Evolutionary conservation across 768 basidiomycete species (phyloP).

Genomic region (Serendipita indica): DNA sequence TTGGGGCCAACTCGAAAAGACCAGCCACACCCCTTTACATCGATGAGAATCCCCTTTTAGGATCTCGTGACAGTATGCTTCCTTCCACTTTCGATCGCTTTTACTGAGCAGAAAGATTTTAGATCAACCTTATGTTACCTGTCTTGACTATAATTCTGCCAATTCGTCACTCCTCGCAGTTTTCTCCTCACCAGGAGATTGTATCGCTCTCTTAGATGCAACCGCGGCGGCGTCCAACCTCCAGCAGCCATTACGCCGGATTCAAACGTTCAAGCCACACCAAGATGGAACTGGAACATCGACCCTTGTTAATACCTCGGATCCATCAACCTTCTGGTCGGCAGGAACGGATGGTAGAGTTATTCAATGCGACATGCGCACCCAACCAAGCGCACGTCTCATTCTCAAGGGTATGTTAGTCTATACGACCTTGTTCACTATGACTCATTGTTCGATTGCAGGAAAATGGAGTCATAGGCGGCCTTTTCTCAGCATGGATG

Average conservation of each 20-base stretch:
- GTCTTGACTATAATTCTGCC: too few species aligned
- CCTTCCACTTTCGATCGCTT: too few species aligned
- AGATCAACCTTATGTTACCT: too few species aligned
- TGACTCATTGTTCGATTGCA: neutral
- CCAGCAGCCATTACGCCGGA: neutral
- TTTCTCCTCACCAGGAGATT: neutral
- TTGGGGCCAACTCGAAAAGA: too few species aligned
- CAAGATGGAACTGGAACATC: neutral
- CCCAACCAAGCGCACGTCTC: neutral
- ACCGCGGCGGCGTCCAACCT: neutral
- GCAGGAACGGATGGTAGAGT: neutral
- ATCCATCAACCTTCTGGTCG: neutral
- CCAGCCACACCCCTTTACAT: too few species aligned
- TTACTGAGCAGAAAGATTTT: too few species aligned
- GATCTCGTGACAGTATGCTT: too few species aligned
- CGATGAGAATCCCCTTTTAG: too few species aligned
- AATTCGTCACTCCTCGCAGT: too few species aligned
- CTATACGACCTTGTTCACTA: neutral
- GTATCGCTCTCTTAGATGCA: neutral
- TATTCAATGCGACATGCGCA: neutral
- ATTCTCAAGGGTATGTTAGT: neutral
- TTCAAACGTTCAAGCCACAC: neutral
- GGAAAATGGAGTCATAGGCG: neutral
- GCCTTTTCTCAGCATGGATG: slow-evolving; percentile 27
- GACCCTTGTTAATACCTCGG: neutral